Conservation (phyloP, 2,329 filamentous ascomycete genomes). For the Rhynchosporium graminicola region DNA sequence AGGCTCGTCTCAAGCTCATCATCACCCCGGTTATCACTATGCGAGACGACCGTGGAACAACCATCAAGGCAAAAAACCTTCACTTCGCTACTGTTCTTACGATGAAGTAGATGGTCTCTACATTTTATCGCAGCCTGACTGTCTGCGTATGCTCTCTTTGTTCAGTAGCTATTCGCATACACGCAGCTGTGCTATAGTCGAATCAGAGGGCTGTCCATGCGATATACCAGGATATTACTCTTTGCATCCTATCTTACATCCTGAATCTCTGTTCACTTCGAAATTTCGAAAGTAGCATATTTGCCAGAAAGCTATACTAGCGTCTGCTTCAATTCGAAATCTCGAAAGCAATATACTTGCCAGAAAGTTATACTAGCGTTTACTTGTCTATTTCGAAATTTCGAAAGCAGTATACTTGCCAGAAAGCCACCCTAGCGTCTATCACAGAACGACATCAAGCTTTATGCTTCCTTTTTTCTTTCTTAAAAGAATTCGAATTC, state of each 20-base stretch:
- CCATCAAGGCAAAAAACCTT: slow-evolving; percentile 35
- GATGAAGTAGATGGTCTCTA: slow-evolving; percentile 26
- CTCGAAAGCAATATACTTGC: no score
- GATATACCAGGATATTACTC: neutral
- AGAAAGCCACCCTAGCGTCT: neutral
- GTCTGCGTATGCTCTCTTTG: neutral
- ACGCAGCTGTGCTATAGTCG: neutral
- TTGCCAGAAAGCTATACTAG: no score
- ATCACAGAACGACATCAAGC: neutral
- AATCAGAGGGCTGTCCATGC: neutral
- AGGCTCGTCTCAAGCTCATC: slow-evolving; percentile 55
- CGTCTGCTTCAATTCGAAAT: no score
- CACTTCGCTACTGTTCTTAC: slow-evolving; percentile 34
- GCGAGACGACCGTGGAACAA: slow-evolving; percentile 47
- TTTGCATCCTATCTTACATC: neutral
- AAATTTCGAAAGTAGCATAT: no score
- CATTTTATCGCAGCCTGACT: neutral
- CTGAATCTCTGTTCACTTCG: no score
- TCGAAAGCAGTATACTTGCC: no score
- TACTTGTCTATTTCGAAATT: no score
- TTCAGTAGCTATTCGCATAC: neutral
- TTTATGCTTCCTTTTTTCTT: neutral
- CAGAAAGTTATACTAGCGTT: no score
- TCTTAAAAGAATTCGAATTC: neutral
- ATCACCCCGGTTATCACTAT: slow-evolving; percentile 57